phyloP scores from a whole-genome alignment of 2,329 filamentous ascomycete genomes.

The Diaporthe caulivora region DNA sequence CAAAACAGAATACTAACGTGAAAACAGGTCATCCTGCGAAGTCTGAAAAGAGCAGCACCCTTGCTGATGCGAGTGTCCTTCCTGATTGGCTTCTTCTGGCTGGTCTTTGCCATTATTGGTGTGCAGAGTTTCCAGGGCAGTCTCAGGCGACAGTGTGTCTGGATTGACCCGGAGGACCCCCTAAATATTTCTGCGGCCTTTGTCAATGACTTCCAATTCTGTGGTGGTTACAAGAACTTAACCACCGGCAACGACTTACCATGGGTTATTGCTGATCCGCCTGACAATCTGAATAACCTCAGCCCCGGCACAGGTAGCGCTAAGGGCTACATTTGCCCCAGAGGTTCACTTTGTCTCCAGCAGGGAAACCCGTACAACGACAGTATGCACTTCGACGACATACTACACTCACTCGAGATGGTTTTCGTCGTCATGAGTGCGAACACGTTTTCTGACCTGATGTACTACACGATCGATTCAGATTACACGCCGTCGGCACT shows the following conservation, averaged over 20 bases:
- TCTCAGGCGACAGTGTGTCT: constrained; percentile 81
- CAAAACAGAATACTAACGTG: constrained; percentile 9
- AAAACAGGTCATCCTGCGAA: constrained; percentile 85
- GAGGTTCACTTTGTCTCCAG: constrained; percentile 85
- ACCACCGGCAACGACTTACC: constrained; percentile 68
- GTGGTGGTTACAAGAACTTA: constrained; percentile 82
- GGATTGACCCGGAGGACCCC: constrained; percentile 74
- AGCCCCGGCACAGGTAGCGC: constrained; percentile 62
- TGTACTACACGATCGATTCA: constrained; percentile 93
- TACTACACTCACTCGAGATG: constrained; percentile 89
- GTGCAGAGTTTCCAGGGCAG: constrained; percentile 96
- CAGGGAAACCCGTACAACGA: constrained; percentile 82
- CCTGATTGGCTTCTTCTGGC: constrained; percentile 96
- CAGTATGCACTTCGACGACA: constrained; percentile 96
- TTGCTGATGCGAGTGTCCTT: constrained; percentile 93
- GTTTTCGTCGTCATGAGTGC: constrained; percentile 99
- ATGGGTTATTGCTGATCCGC: constrained; percentile 70
- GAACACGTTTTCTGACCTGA: constrained; percentile 94
- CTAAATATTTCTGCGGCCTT: constrained; percentile 68
- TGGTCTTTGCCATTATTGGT: constrained; percentile 95
- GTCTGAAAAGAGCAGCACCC: constrained; percentile 94
- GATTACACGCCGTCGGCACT: constrained; percentile 90
- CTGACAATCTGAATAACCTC: constrained; percentile 60
- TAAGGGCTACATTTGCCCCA: constrained; percentile 92
- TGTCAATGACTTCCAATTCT: constrained; percentile 79